phyloP scores from a whole-genome alignment of 129 eudicot species.

The Escallonia rubra region DNA sequence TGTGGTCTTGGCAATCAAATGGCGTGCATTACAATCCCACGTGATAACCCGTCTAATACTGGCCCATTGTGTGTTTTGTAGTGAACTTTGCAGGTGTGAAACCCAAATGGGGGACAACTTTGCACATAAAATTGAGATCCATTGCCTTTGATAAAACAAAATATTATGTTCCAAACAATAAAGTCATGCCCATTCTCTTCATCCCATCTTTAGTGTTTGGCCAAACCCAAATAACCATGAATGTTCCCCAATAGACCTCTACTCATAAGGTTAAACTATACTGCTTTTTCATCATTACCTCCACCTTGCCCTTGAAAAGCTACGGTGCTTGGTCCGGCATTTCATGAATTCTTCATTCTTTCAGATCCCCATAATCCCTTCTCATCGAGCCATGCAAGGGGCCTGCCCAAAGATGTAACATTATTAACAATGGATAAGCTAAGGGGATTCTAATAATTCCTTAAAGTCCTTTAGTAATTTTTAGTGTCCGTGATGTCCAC shows the following conservation, averaged over 20 bases:
- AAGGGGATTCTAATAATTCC: not conserved
- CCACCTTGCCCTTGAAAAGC: constrained; percentile 7
- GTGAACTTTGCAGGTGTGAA: constrained; percentile 10
- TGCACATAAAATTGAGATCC: constrained; percentile 3
- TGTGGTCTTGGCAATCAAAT: no score
- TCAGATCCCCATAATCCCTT: constrained; percentile 17
- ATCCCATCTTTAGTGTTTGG: no score
- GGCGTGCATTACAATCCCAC: constrained; percentile 9
- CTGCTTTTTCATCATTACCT: constrained; percentile 16
- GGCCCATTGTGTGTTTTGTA: not conserved
- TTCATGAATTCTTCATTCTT: not conserved
- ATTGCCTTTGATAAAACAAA: constrained; percentile 5
- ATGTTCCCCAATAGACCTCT: not conserved
- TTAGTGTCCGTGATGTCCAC: not conserved
- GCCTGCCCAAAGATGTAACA: no score
- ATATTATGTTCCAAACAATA: no score
- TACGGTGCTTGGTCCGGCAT: not conserved
- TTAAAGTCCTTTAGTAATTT: no score
- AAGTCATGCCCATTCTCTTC: no score
- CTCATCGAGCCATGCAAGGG: not conserved
- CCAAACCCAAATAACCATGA: not conserved
- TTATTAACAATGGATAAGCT: not conserved
- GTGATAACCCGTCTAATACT: constrained; percentile 11
- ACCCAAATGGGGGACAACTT: constrained; percentile 18
- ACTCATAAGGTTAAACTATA: not conserved